These are phyloP conservation scores for Phytophthora capsici DNA, from an alignment of 352 stramenopile species.

Conservation along the genomic window DNA sequence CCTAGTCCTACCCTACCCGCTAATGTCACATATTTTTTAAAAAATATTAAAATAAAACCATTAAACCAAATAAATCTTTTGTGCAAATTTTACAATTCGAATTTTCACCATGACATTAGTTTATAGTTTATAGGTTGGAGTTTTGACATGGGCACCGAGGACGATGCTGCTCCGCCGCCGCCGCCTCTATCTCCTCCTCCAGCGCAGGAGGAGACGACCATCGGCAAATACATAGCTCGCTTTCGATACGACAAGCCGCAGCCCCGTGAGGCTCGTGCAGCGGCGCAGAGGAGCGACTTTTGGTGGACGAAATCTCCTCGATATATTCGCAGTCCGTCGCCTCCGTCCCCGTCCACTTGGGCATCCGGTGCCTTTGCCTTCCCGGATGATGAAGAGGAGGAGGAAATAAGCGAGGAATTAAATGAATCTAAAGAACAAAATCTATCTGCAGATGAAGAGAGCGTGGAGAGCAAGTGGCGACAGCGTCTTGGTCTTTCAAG, in stretches of 20 bases:
- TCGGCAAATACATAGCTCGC: conserved; percentile 73
- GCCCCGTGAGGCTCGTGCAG: conserved; percentile 49
- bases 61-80: too few relatives aligned
- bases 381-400: conserved; percentile 27
- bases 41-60: too few relatives aligned
- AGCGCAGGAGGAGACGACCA: conserved; percentile 50
- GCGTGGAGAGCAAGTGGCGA: conserved; percentile 35
- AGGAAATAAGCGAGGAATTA: conserved; percentile 11
- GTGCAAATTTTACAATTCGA: too few relatives aligned
- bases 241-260: conserved; percentile 65
- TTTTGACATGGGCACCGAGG: background rate
- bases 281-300: conserved; percentile 44
- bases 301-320: conserved; percentile 64
- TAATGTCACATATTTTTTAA: too few relatives aligned
- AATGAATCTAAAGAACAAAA: background rate
- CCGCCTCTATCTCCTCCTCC: conserved; percentile 15
- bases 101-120: too few relatives aligned
- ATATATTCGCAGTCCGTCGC: conserved; percentile 27
- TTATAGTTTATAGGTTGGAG: background rate
- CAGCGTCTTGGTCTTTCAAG: conserved; percentile 16
- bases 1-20: too few relatives aligned
- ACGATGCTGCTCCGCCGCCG: conserved; percentile 3
- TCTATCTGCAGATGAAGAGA: conserved; percentile 7
- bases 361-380: conserved; percentile 31
- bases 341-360: conserved; percentile 32